These are phyloP conservation scores for Plantago elongata DNA, from an alignment of 257 asterid species.

Conservation along the genomic window DNA sequence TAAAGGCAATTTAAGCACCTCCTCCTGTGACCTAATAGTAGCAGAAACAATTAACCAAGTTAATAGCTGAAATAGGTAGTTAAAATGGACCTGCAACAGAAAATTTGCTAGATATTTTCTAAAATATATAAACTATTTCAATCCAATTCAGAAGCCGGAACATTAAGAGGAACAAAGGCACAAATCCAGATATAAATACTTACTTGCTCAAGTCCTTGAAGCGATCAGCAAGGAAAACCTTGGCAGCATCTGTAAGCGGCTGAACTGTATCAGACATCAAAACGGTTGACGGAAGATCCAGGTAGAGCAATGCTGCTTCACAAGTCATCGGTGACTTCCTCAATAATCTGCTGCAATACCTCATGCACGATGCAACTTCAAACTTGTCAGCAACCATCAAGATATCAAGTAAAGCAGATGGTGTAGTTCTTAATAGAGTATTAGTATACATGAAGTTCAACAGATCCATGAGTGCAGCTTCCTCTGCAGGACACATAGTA, in stretches of 20 bases:
- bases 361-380: conserved; percentile 89
- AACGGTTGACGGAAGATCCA: conserved; percentile 84
- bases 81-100: not conserved
- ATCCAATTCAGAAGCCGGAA: not conserved
- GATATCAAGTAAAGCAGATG: conserved; percentile 67
- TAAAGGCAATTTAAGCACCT: conserved; percentile 67
- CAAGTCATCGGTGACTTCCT: conserved; percentile 66
- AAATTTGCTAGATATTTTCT: not conserved
- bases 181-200: conserved; percentile 16
- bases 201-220: conserved; percentile 82
- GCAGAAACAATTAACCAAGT: not conserved
- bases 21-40: conserved; percentile 54
- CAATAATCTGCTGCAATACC: conserved; percentile 63
- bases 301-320: conserved; percentile 78
- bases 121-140: not conserved
- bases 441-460: conserved; percentile 77
- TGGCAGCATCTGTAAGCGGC: conserved; percentile 70
- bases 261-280: conserved; percentile 71
- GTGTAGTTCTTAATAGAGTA: conserved; percentile 47
- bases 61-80: not conserved
- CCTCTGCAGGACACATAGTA: conserved; percentile 56
- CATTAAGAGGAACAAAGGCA: not conserved
- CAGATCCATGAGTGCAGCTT: conserved; percentile 82
- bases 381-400: conserved; percentile 89
- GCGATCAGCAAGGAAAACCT: conserved; percentile 56